Base-by-base conservation (phyloP, 2,329 filamentous ascomycete genomes). In the Zymoseptoria passerinii region DNA sequence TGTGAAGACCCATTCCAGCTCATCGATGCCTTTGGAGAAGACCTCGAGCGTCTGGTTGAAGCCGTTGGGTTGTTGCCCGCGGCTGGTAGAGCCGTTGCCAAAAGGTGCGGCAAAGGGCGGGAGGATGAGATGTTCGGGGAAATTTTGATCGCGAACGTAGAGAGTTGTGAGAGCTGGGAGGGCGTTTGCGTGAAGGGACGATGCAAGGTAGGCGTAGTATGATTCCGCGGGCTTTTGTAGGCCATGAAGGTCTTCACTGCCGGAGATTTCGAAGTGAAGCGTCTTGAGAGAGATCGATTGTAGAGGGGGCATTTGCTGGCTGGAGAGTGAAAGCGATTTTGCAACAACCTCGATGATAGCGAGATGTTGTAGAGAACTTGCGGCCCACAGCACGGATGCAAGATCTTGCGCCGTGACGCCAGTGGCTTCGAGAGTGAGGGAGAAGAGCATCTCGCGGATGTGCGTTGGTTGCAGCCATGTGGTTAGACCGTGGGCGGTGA, bases 141-240 rank as follows among this genome's bases (percentile, higher is more conserved):
- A 96, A 53, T 83, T 80, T 27, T 87, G 83, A 67, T 96, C 91
- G 54, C 90, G 87, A 18, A 96, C 92, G 71, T 95, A 96, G 7
- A 97, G 81, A 20, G 86, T 83, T 40, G 81, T 81, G 8, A 97
- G 80, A 40, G 81, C 82, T 1, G 91, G 90, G 7, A 97, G 80
- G 7, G 84, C 82, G 61, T 87, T 87, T 16, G 84, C 82, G 60
- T 94, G 83, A 29, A 97, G 82, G 0, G 90, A 95, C n/a, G 83
- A 83, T 27, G 90, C 86, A 19, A 97, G 83, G 73, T 96, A 96
- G 61, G 84, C 83, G 73, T 96, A 95, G 76, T 96, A 95, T 18
- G 80, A 81, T 23, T 77, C 74, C 6, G 78, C 75, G 1, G 80
- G 77, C 53, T 80, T 77, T 54, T 81, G 71, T 9, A 76, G 74